A percentile compares a stretch with the other conserved stretches of the same genome.
phyloP scores from a whole-genome alignment of 768 basidiomycete genomes.

The Scleroderma citrinum region DNA sequence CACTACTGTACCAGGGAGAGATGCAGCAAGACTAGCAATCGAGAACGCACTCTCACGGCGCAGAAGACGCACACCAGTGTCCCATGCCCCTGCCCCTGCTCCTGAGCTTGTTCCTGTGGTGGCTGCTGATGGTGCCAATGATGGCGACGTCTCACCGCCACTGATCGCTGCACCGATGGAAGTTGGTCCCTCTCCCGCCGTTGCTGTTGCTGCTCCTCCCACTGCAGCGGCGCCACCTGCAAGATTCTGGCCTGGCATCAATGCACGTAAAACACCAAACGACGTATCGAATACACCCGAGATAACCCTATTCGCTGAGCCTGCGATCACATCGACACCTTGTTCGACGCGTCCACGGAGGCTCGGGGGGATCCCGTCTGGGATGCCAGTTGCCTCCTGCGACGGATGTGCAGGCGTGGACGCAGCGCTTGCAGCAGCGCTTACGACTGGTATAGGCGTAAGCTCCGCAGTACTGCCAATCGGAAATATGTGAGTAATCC shows the following conservation, averaged over 20 bases:
- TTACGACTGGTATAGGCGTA: slow-evolving; percentile 70
- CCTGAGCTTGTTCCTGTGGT: background rate
- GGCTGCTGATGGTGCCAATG: slow-evolving; percentile 7
- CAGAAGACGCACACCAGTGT: slow-evolving; percentile 59
- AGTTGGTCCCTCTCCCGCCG: background rate
- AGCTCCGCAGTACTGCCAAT: slow-evolving; percentile 77
- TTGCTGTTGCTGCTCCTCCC: background rate
- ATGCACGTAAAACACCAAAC: slow-evolving; percentile 78
- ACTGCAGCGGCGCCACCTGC: slow-evolving; percentile 6
- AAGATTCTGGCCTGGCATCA: slow-evolving; percentile 47
- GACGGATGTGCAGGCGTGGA: slow-evolving; percentile 38
- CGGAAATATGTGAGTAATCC: no score
- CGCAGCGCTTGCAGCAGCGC: slow-evolving; percentile 40
- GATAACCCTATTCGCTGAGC: slow-evolving; percentile 73
- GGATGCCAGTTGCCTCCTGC: slow-evolving; percentile 37
- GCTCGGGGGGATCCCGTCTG: slow-evolving; percentile 41
- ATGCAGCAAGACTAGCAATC: slow-evolving; percentile 68
- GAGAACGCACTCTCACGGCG: slow-evolving; percentile 77
- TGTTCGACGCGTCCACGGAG: slow-evolving; percentile 76
- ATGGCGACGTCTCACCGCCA: slow-evolving; percentile 23
- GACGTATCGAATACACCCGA: slow-evolving; percentile 87
- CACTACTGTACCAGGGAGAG: slow-evolving; percentile 43
- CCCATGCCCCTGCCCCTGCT: slow-evolving; percentile 36
- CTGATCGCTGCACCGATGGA: slow-evolving; percentile 5
- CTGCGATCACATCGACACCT: slow-evolving; percentile 72